Base-by-base conservation (phyloP, 2,329 filamentous ascomycete species). In the Fusarium sp. region DNA sequence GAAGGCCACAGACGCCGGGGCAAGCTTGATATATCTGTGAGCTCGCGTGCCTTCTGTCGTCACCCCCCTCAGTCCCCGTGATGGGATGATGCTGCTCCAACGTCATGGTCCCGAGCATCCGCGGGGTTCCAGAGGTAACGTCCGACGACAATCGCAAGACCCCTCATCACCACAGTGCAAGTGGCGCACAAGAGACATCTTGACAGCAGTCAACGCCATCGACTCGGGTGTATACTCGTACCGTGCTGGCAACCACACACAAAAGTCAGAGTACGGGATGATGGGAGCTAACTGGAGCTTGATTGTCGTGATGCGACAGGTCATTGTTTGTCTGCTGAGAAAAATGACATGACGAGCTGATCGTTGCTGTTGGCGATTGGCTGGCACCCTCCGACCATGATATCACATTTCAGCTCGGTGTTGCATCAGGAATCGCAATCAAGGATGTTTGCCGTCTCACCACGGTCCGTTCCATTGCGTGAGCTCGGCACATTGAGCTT, bases 161-260 rank as follows among this genome's bases (percentile, higher is more conserved):
- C 75, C 77, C 71, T 77, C 77, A 69, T 57, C 45, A 42, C 59
- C 69, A 78, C 77, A 79, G 77, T 78, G 76, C 47, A 72, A 63
- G 60, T 77, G 63, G 67, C 70, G 66, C 20, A 16, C 3, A 8
- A n/a, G 35, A 47, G 56, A 74, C 68, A 63, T 57, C 7, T 6
- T 14, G 3, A 11, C 54, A 1, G 18, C 29, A 0, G 5, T 1
- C 6, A 4, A 3, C 6, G 10, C 2, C 25, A 10, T 27, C 5
- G 18, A 4, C n/a, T n/a, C 9, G 3, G 18, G 4, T 33, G 22
- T 67, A 70, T 35, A 66, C 7, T 31, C 25, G 14, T 70, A 74
- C 72, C n/a, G 72, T 73, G 69, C 31, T 38, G 36, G 3, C 31
- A 56, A 22, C 25, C 57, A 56, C 40, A 27, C n/a, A 18, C 11